Base-by-base conservation (phyloP, 257 asterid species). In the Solanum piurae region DNA sequence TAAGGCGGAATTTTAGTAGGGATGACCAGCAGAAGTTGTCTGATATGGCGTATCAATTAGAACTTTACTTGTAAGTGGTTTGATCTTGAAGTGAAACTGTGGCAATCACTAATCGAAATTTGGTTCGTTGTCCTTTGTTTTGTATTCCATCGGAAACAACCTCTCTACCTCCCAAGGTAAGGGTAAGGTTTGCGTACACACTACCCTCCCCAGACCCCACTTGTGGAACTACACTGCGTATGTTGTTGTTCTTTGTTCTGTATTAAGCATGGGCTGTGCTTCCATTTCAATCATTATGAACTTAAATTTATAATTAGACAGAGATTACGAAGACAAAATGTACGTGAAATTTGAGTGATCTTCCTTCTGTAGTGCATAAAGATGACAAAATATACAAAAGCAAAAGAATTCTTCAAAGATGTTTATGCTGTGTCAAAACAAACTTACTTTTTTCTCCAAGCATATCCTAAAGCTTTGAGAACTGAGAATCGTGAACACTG, bases 1-100 rank as follows among this genome's bases (percentile, higher is more conserved):
- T 97, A 87, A 94, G 94, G 91, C 90, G 93, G 72, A 93, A 90
- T 87, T 97, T 95, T 91, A 91, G 93, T 86, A 91, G 96, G 90
- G 98, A 94, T 66, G 98, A 97, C 87, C 98, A 94, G 83, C 94
- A 95, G 23, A 91, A 88, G 62, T 74, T 97, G 91, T 92, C 90
- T 85, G 98, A 95, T 90, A 97, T 97, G 99, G 98, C 99, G 34
- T 68, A 92, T 91, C 98, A 97, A 86, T 88, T 95, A 88, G 99
- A 95, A 62, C 94, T 97, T 72, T 84, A 97, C 93, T 97, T 97
- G 99, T 97, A 93, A 94, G 99, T 93, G 85, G 29, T 82, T 82
- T 82, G 86, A 55, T 86, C 83, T 55, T 5, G 46, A 72, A 71
- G 40, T 34, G 60, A 18, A 46, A 71, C 7, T 16, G 29, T 29